Evolutionary conservation across 1,284 basidiomycete genomes (phyloP), one percentile per base, ranked within the genome.

Genomic region (Trichosporon sp.): DNA sequence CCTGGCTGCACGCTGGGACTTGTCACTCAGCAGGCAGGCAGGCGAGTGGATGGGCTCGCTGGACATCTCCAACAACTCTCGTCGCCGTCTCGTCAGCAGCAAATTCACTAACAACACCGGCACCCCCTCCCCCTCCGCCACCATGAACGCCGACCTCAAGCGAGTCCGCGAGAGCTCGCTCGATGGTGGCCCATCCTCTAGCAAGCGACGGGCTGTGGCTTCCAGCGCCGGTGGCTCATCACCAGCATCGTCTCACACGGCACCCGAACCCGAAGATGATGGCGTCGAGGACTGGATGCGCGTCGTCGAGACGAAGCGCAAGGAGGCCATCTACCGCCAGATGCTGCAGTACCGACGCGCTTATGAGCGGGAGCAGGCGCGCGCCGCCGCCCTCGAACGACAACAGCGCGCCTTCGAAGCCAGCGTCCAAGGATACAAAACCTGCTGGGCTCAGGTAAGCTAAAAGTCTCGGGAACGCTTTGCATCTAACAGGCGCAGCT

Each of bases 261-360:
- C 68, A 8, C 62, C 53, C 64, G 68, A 65, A 27, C 64, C 23
- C 15, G 80, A 78, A 8, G 79, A 78, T 29, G 78, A 76, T 13
- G 73, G 71, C 0, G 62, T 76, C 35, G 81, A 80, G 68, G 81
- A 82, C 53, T 82, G 81, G 81, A 74, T 75, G 74, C 75, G 73
- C 65, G 75, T 78, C 18, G 76, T 82, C 27, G 77, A 82, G 73
- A 83, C 86, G 23, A 91, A 91, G 80, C 89, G 92, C 70, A 97
- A 98, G 83, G 93, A 95, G 79, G 95, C 95, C 53, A 91, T 98
- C 65, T 96, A 90, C 81, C 87, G 95, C 63, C 88, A 93, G 72
- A 95, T 98, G 93, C 91, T 88, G 77, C 89, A 95, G 76, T 95
- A 96, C 81, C 89, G 91, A 65, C 88, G 93, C 69, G 90, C 93